Evolutionary conservation across 257 asterid species (phyloP), one percentile per base, ranked within the genome.

Genomic region (Solanum chiquidenum): DNA sequence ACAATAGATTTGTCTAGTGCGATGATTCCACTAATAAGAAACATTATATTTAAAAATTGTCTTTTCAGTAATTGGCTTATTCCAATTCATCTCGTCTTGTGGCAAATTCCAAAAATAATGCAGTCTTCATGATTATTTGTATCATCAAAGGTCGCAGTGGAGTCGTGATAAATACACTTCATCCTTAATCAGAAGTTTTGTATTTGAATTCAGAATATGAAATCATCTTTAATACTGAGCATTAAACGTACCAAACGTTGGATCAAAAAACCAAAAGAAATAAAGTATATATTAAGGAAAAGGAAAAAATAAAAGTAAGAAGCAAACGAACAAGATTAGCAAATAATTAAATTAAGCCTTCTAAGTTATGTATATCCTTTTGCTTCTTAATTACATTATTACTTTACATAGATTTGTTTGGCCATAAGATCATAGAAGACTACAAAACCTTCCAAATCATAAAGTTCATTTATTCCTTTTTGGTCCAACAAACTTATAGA

Each of bases 131-230:
- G 23, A 35, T 21, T 35, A 34, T 12, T 68, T 27, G 5, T 62
- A 55, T 12, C 8, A n/a, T 11, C 1, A 64, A 11, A 25, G 1
- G 0, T 64, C 1, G 1, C 2, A n/a, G 0, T 10, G 1, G 0
- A 2, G 0, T n/a, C 21, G 3, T 14, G 29, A 1, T 60, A 4
- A 23, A 5, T 25, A 64, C 3, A 1, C 3, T 11, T 64, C 16
- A 5, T 25, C 0, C 14, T 11, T 64, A 64, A 25, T n/a, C 1
- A 64, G 0, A 64, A 2, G 0, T 64, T 64, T 64, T 64, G 1
- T n/a, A 0, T n/a, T 64, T 0, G 3, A 25, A 25, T 0, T 25
- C 8, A n/a, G 7, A 64, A n/a, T n/a, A 64, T 25, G 0, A 64
- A 64, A 64, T 64, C 0, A 1, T 55, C 4, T 55, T 55, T 55